Percentiles rank a stretch among this genome's conserved stretches.
Conservation (phyloP, 179 eudicot genomes). For the Sideroxylon spinosum region DNA sequence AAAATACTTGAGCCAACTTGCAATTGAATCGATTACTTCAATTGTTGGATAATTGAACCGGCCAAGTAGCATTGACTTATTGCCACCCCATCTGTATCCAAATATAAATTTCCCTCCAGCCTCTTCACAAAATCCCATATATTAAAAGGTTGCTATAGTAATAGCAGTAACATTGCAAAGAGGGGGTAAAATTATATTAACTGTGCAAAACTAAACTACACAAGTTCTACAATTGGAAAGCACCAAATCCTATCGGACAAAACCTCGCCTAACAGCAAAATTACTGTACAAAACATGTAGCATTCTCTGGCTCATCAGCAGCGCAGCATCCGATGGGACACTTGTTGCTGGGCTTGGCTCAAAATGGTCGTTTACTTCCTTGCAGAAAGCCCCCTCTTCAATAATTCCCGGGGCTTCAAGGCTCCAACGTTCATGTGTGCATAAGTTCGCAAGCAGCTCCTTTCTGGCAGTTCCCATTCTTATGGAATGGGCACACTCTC, state of each 20-base stretch:
- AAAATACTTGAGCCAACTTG: too few relatives aligned
- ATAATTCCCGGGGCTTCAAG: neutral
- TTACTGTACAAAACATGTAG: slow-evolving; percentile 16
- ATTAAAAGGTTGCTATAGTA: neutral
- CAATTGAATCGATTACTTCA: too few relatives aligned
- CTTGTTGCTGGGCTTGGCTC: too few relatives aligned
- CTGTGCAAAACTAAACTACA: slow-evolving; percentile 13
- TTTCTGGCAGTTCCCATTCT: slow-evolving; percentile 44
- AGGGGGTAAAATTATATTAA: neutral
- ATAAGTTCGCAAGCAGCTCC: slow-evolving; percentile 41
- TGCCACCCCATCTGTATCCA: neutral
- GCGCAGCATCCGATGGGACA: too few relatives aligned
- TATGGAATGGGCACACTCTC: slow-evolving; percentile 34
- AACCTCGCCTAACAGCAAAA: slow-evolving; percentile 18
- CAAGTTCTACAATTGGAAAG: slow-evolving; percentile 17
- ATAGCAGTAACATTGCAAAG: neutral
- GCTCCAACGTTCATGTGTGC: slow-evolving; percentile 26
- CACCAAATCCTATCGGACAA: neutral
- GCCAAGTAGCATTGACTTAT: too few relatives aligned
- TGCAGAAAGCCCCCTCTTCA: neutral
- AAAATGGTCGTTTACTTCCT: too few relatives aligned
- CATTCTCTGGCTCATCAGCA: too few relatives aligned
- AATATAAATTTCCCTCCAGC: too few relatives aligned
- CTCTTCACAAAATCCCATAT: neutral
- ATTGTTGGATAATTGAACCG: too few relatives aligned